A percentile compares a stretch with the other conserved stretches of the same genome.
These are phyloP conservation scores for Wickerhamiella occidentalis DNA, from an alignment of 805 yeast genomes.

Conservation along the genomic window DNA sequence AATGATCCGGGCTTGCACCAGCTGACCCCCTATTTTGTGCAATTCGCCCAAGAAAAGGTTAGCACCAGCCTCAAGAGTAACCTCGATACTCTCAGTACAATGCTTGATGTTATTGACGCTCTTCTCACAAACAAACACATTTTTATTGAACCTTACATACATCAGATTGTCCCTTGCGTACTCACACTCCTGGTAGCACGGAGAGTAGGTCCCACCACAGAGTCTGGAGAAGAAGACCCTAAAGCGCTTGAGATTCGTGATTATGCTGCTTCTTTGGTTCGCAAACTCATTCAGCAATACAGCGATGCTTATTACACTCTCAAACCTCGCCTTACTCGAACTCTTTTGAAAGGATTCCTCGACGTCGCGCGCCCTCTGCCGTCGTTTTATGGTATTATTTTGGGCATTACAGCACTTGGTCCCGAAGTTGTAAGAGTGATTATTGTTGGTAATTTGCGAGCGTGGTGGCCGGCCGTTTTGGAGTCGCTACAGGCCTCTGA, in stretches of 20 bases:
- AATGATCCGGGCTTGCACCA: conserved; percentile 96
- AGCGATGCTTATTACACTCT: conserved; percentile 80
- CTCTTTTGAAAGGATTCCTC: conserved; percentile 78
- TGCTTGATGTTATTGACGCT: conserved; percentile 81
- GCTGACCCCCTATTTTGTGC: conserved; percentile 89
- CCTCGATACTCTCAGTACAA: conserved; percentile 57
- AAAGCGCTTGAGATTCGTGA: conserved; percentile 54
- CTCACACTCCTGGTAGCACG: conserved; percentile 81
- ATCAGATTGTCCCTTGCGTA: conserved; percentile 93
- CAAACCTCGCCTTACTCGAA: conserved; percentile 87
- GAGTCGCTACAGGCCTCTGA: conserved; percentile 28
- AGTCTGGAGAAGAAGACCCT: conserved; percentile 3
- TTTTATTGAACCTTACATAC: conserved; percentile 89
- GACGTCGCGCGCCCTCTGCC: conserved; percentile 75
- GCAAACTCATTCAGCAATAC: conserved; percentile 64
- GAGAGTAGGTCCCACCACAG: conserved; percentile 46
- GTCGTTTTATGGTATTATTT: conserved; percentile 83
- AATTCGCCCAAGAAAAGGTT: conserved; percentile 89
- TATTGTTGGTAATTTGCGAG: conserved; percentile 68
- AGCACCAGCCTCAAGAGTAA: conserved; percentile 67
- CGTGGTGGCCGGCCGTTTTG: conserved; percentile 51
- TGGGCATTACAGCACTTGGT: conserved; percentile 75
- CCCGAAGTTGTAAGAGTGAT: conserved; percentile 76
- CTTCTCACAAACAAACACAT: conserved; percentile 70
- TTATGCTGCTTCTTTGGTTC: conserved; percentile 72